Conservation (phyloP, 768 basidiomycete species). For the Lepiota venenata region DNA sequence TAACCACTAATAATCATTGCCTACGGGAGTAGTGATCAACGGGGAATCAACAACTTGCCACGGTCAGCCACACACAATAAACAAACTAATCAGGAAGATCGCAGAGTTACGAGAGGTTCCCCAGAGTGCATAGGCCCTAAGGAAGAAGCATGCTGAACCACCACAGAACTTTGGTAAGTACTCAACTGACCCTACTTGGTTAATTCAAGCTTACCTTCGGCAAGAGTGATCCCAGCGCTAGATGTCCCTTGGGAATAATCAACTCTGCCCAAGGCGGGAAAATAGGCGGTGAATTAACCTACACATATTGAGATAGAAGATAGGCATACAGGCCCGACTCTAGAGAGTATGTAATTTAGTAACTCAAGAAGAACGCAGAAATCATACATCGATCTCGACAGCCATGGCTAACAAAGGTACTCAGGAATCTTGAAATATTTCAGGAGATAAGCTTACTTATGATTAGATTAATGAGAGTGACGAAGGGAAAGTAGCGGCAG, state of each 20-base stretch:
- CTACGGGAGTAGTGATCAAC: background rate
- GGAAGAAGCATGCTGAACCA: background rate
- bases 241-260: background rate
- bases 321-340: background rate
- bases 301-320: conserved; percentile 3
- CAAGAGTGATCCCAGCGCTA: background rate
- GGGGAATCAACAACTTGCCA: background rate
- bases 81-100: background rate
- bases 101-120: background rate
- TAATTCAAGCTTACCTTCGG: background rate
- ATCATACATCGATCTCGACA: background rate
- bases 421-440: too few species aligned
- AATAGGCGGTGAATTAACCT: background rate
- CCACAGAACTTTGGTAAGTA: background rate
- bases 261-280: background rate
- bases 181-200: too few species aligned
- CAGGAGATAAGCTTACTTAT: background rate
- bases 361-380: background rate
- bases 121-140: conserved; percentile 1
- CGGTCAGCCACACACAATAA: background rate
- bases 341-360: background rate
- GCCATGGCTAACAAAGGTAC: background rate
- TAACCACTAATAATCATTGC: background rate
- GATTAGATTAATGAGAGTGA: background rate
- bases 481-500: conserved; percentile 3